Percentiles rank a stretch among this genome's conserved stretches.
These are phyloP conservation scores for Sordariomycetes sp. DNA, from an alignment of 2,329 filamentous ascomycete species.

Conservation along the genomic window DNA sequence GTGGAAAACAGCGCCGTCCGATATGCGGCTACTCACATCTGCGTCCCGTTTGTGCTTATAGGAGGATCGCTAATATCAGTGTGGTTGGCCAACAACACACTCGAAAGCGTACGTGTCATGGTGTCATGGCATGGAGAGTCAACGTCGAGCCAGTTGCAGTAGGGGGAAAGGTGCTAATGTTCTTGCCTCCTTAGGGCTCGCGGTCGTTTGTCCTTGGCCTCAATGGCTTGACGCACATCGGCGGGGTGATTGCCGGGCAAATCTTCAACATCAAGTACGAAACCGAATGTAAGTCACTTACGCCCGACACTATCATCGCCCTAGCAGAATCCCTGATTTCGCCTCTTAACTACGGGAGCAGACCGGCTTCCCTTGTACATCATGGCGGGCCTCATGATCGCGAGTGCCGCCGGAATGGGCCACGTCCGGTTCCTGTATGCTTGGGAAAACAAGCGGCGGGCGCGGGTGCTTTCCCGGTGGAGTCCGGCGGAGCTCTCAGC, in stretches of 20 bases:
- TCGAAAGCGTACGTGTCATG: slow-evolving; percentile 15
- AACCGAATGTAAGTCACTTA: background rate
- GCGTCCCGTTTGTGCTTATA: background rate
- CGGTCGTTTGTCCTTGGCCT: slow-evolving; percentile 1
- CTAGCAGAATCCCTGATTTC: too few species aligned
- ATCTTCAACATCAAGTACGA: slow-evolving; percentile 13
- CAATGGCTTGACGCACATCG: slow-evolving; percentile 21
- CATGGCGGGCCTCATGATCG: background rate
- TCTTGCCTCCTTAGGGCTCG: background rate
- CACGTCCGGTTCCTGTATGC: background rate
- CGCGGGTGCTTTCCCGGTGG: background rate
- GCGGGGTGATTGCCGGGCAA: slow-evolving; percentile 27
- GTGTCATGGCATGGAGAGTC: too few species aligned
- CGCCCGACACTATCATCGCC: too few species aligned
- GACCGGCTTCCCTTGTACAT: background rate
- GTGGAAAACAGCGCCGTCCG: slow-evolving; percentile 33
- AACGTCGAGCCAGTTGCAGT: too few species aligned
- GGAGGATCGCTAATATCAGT: slow-evolving; percentile 15
- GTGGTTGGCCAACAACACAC: slow-evolving; percentile 29
- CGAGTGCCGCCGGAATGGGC: background rate
- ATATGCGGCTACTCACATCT: slow-evolving; percentile 14
- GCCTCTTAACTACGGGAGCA: background rate
- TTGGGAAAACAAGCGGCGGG: background rate
- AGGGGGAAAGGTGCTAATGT: background rate
- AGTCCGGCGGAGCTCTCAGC: background rate